Evolutionary conservation across 306 rosid species (phyloP).

Genomic region (Adenanthera pavonina): DNA sequence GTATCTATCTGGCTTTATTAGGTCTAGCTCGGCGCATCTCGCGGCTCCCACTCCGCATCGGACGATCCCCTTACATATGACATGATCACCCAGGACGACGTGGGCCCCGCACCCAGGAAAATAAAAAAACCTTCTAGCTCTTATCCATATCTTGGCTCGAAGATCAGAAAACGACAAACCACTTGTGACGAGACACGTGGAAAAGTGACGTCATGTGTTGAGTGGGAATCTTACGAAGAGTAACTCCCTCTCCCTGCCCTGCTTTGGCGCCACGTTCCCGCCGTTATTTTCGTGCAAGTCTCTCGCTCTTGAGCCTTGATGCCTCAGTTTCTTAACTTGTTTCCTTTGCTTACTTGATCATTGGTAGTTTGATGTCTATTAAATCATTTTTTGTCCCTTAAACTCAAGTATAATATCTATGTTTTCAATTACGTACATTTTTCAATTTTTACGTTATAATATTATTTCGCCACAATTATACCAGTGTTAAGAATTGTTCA

Average conservation of each 20-base stretch:
- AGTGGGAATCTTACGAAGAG: background rate
- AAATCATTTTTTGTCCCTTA: background rate
- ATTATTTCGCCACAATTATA: background rate
- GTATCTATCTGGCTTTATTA: constrained; percentile 40
- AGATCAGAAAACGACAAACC: constrained; percentile 22
- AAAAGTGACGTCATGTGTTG: background rate
- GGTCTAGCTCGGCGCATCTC: constrained; percentile 46
- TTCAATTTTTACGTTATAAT: background rate
- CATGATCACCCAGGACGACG: background rate
- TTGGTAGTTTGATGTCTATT: background rate
- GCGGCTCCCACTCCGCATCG: constrained; percentile 43
- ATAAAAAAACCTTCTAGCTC: background rate
- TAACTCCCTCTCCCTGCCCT: background rate
- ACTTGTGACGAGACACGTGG: constrained; percentile 14
- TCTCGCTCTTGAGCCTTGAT: background rate
- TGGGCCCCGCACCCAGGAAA: constrained; percentile 16
- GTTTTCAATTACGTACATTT: background rate
- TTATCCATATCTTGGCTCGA: constrained; percentile 32
- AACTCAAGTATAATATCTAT: background rate
- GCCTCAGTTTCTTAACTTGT: background rate
- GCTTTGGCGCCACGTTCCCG: constrained; percentile 38
- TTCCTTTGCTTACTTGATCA: background rate
- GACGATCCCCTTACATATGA: background rate
- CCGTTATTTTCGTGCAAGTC: constrained; percentile 52
- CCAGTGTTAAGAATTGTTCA: background rate